Evolutionary conservation across 805 yeast genomes (phyloP).

Genomic region (Priceomyces carsonii): DNA sequence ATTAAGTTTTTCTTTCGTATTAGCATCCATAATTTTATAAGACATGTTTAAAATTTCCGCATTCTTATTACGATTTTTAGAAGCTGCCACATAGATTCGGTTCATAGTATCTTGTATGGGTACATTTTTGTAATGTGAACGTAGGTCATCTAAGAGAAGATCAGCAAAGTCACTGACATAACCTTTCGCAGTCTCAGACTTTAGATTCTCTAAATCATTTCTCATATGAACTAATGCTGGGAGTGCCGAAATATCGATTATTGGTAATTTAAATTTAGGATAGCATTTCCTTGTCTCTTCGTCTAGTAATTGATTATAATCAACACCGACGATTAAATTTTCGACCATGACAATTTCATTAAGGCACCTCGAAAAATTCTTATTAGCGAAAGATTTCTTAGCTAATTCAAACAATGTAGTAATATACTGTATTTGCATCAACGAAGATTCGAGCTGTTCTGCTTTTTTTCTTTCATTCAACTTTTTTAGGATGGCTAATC

Average conservation of each 20-base stretch:
- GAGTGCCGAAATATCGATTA: conserved; percentile 43
- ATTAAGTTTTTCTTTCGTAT: conserved; percentile 44
- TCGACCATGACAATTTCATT: conserved; percentile 60
- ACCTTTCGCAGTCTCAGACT: conserved; percentile 68
- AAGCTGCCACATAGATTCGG: conserved; percentile 41
- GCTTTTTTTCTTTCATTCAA: conserved; percentile 58
- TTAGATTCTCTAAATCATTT: conserved; percentile 54
- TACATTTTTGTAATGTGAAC: conserved; percentile 53
- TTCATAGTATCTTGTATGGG: conserved; percentile 49
- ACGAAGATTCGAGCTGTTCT: conserved; percentile 59
- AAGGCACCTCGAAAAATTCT: conserved; percentile 55
- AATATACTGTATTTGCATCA: conserved; percentile 52
- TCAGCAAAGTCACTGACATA: conserved; percentile 60
- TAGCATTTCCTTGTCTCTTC: conserved; percentile 15
- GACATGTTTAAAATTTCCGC: conserved; percentile 27
- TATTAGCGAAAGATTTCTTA: conserved; percentile 44
- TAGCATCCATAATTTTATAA: conserved; percentile 38
- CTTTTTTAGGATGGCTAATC: conserved; percentile 50
- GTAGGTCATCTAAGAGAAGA: conserved; percentile 59
- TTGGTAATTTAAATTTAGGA: conserved; percentile 30
- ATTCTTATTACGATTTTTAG: conserved; percentile 22
- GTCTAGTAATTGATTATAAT: conserved; percentile 14
- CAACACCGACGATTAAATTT: conserved; percentile 43
- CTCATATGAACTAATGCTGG: conserved; percentile 53
- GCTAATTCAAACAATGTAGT: conserved; percentile 24